phyloP scores from a whole-genome alignment of 2,329 filamentous ascomycete species.

The Dactylonectria macrodidyma region DNA sequence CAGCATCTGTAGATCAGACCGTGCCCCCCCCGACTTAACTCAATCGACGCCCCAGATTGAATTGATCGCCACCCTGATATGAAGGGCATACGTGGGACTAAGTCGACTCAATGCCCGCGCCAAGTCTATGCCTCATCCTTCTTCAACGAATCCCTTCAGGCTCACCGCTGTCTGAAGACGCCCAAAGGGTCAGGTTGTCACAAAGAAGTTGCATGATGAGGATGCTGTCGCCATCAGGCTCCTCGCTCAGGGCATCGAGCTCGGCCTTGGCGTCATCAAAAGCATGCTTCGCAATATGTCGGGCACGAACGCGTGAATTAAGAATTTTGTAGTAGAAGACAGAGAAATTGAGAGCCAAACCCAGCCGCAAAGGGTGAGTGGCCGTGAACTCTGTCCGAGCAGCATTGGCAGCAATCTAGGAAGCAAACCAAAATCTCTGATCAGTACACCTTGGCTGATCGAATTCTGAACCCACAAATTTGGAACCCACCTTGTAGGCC shows the following conservation, averaged over 20 bases:
- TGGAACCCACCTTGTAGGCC: conserved; percentile 70
- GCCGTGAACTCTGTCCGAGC: conserved; percentile 89
- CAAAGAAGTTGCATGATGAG: conserved; percentile 99
- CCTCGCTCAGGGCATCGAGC: conserved; percentile 97
- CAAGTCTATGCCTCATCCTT: no score
- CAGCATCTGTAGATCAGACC: no score
- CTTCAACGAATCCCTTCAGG: conserved; percentile 66
- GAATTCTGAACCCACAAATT: conserved; percentile 75
- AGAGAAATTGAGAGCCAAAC: conserved; percentile 98
- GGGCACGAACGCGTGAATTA: conserved; percentile 96
- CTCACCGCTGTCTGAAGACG: conserved; percentile 90
- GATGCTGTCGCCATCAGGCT: conserved; percentile 98
- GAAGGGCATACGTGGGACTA: no score
- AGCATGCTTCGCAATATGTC: conserved; percentile 98
- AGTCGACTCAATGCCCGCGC: no score
- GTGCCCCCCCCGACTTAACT: no score
- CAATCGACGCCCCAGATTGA: no score
- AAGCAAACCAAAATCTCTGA: conserved; percentile 6
- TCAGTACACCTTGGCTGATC: conserved; percentile 32
- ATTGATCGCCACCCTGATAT: no score
- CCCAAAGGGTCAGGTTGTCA: conserved; percentile 98
- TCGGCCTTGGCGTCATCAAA: conserved; percentile 99
- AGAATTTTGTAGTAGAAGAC: conserved; percentile 99
- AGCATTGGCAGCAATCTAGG: conserved; percentile 93
- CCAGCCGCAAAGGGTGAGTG: conserved; percentile 97